Evolutionary conservation across 129 eudicot genomes (phyloP).

Genomic region (Saussurea involucrata): DNA sequence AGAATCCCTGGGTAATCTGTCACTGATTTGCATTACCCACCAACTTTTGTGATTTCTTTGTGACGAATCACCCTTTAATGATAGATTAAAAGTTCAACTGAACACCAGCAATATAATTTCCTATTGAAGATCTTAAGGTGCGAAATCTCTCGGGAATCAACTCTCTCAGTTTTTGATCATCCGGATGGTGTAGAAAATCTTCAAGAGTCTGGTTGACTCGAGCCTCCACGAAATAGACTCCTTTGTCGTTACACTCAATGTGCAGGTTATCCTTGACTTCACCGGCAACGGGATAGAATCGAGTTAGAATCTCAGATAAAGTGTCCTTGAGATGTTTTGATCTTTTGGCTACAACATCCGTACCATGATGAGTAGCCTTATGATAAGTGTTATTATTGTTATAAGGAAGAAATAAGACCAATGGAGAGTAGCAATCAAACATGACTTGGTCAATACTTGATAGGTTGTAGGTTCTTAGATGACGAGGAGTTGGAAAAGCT

Average conservation of each 20-base stretch:
- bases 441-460: conserved; percentile 24
- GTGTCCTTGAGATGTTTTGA: too few relatives aligned
- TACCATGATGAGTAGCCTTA: background rate
- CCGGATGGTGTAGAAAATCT: background rate
- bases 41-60: too few relatives aligned
- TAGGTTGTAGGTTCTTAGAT: conserved; percentile 25
- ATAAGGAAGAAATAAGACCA: conserved; percentile 17
- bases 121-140: background rate
- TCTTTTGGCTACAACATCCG: background rate
- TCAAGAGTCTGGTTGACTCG: background rate
- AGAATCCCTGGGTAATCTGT: too few relatives aligned
- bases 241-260: too few relatives aligned
- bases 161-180: conserved; percentile 2
- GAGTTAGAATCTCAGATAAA: too few relatives aligned
- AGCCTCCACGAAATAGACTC: conserved; percentile 10
- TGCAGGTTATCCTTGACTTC: too few relatives aligned
- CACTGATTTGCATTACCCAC: too few relatives aligned
- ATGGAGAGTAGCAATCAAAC: conserved; percentile 13
- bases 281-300: too few relatives aligned
- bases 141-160: background rate
- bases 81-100: too few relatives aligned
- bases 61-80: too few relatives aligned
- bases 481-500: conserved; percentile 27
- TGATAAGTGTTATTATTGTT: too few relatives aligned
- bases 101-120: background rate